These are phyloP conservation scores for Spraguea lophii DNA, from an alignment of 371 early-diverging fungal genomes.

Conservation along the genomic window DNA sequence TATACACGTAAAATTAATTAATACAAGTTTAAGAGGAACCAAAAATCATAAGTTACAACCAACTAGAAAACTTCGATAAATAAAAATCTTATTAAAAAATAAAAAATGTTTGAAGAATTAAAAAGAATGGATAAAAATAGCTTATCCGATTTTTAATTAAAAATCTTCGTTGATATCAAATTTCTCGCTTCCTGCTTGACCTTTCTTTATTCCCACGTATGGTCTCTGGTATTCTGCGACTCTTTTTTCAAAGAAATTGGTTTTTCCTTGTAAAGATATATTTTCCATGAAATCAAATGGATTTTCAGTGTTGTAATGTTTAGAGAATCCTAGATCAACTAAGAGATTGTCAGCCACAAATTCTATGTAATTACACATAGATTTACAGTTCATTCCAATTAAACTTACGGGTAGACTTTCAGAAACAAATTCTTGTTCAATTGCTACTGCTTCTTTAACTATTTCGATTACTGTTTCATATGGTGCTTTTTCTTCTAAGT, in stretches of 20 bases:
- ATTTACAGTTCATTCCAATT: slow-evolving; percentile 85
- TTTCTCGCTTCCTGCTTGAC: slow-evolving; percentile 29
- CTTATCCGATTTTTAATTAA: slow-evolving; percentile 3
- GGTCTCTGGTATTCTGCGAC: slow-evolving; percentile 94
- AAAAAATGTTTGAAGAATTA: no score
- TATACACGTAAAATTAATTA: no score
- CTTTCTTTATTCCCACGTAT: slow-evolving; percentile 35
- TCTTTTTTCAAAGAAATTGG: slow-evolving; percentile 98
- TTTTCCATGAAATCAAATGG: slow-evolving; percentile 99
- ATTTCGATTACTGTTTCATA: slow-evolving; percentile 54
- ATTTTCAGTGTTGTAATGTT: slow-evolving; percentile 68
- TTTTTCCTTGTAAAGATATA: slow-evolving; percentile 82
- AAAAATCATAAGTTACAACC: no score
- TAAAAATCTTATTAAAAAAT: no score
- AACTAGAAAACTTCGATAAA: no score
- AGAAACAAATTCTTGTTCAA: slow-evolving; percentile 82
- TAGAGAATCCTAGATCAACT: slow-evolving; percentile 65
- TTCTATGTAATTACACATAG: slow-evolving; percentile 95
- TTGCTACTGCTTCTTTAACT: slow-evolving; percentile 63
- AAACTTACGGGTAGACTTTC: slow-evolving; percentile 76
- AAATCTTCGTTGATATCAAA: slow-evolving; percentile 9
- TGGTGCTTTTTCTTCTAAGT: slow-evolving; percentile 58
- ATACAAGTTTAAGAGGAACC: no score
- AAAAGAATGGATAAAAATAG: no score
- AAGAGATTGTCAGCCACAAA: slow-evolving; percentile 91